phyloP scores from a whole-genome alignment of 202 grass and related monocot genomes.

The Setaria viridis region DNA sequence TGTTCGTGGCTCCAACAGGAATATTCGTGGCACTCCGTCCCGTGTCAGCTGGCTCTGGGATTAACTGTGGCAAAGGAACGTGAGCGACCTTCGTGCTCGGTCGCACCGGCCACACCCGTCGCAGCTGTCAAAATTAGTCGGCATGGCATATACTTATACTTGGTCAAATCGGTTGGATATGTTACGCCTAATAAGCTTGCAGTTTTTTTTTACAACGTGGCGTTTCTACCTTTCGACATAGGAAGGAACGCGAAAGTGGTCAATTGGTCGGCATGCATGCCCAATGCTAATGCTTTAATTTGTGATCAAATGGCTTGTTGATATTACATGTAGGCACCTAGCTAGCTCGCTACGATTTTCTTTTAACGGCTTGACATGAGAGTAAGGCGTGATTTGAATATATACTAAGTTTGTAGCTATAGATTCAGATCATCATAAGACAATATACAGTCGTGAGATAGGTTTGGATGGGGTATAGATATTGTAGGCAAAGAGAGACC shows the following conservation, averaged over 20 bases:
- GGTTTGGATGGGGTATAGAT: too few relatives aligned
- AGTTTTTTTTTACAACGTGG: neutral
- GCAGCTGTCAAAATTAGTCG: neutral
- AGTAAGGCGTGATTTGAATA: too few relatives aligned
- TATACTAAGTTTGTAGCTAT: too few relatives aligned
- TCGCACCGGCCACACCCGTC: neutral
- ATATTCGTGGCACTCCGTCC: conserved; percentile 5
- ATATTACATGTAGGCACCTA: too few relatives aligned
- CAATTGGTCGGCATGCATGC: neutral
- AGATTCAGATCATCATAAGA: too few relatives aligned
- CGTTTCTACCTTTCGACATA: neutral
- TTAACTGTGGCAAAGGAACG: neutral
- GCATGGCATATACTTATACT: neutral
- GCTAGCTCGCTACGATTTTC: too few relatives aligned
- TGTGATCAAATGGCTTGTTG: neutral
- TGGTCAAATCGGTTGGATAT: neutral
- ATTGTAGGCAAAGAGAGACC: too few relatives aligned
- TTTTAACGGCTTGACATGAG: too few relatives aligned
- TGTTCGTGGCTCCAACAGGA: neutral
- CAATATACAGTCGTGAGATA: too few relatives aligned
- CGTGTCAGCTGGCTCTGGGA: neutral
- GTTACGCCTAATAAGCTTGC: neutral
- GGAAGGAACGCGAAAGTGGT: neutral
- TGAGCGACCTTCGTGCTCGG: neutral
- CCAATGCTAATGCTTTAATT: neutral